Base-by-base conservation (phyloP, 805 yeast genomes). In the Yarrowia sp. region DNA sequence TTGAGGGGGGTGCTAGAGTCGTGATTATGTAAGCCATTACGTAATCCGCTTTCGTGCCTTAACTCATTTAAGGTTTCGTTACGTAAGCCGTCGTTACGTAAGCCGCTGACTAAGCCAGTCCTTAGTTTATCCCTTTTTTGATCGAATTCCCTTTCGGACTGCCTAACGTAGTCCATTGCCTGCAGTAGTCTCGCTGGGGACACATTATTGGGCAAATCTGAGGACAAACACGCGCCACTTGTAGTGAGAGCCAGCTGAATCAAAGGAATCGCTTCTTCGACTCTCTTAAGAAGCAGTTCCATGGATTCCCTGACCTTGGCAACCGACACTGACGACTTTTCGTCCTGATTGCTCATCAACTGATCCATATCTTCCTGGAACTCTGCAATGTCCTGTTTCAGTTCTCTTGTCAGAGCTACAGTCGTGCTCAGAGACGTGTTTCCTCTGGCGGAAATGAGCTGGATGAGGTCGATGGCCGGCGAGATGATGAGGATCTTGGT, bases 241-340 rank as follows among this genome's bases (percentile, higher is more conserved):
- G 93, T 88, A 1, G 87, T 83, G 53, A 90, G 75, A 0, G 93
- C 85, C 8, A 90, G 78, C 69, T 86, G 87, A 15, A 90, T 81
- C 40, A 89, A 79, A 0, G 95, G 95, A 38, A 90, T 85, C 0
- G 89, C 82, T 68, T 87, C 89, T 70, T 89, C 90, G 26, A 90
- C 87, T 61, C 87, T 80, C 0, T 72, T 73, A 32, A 87, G 72
- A 35, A 89, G 75, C 15, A 75, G 79, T 12, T 79, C 74, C 80
- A 89, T 85, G 67, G 83, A 83, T 1, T 68, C 74, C 70, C 86
- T 87, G 5, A 88, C 85, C n/a, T 77, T 72, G 46, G 75, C 77
- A 2, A 84, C 79, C 3, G 85, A 81, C 68, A 36, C 49, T 12
- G 72, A 52, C 15, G 75, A 26, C 32, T 3, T 26, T 3, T 26